These are phyloP conservation scores for Pythium pectinolyticum DNA, from an alignment of 352 stramenopile species.

Conservation along the genomic window DNA sequence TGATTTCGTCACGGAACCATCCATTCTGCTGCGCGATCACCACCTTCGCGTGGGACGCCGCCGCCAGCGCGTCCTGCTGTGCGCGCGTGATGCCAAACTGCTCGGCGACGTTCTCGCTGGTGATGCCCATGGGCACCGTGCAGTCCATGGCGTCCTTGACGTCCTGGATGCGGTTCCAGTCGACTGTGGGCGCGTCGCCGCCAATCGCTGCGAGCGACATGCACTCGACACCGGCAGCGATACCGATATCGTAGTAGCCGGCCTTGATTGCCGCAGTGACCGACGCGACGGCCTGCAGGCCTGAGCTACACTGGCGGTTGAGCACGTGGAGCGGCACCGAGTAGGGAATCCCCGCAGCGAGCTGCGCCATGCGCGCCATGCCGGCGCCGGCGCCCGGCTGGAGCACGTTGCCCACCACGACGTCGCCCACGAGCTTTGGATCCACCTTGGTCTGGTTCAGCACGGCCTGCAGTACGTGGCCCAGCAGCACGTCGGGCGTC, in stretches of 20 bases:
- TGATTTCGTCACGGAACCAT: conserved; percentile 90
- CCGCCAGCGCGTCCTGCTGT: conserved; percentile 80
- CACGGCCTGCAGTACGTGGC: conserved; percentile 80
- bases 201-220: conserved; percentile 76
- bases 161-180: conserved; percentile 50
- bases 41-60: conserved; percentile 75
- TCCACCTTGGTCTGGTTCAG: conserved; percentile 83
- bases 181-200: conserved; percentile 51
- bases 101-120: conserved; percentile 85
- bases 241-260: conserved; percentile 84
- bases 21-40: conserved; percentile 68
- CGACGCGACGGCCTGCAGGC: conserved; percentile 82
- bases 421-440: conserved; percentile 70
- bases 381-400: conserved; percentile 71
- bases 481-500: conserved; percentile 88
- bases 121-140: conserved; percentile 84
- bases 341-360: conserved; percentile 78
- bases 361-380: conserved; percentile 81
- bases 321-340: conserved; percentile 70
- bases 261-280: conserved; percentile 77
- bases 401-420: conserved; percentile 87
- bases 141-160: conserved; percentile 81
- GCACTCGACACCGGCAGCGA: conserved; percentile 84
- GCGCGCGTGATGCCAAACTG: conserved; percentile 70
- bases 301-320: conserved; percentile 88